Evolutionary conservation across 768 basidiomycete species (phyloP).

Genomic region (Roridomyces roridus): DNA sequence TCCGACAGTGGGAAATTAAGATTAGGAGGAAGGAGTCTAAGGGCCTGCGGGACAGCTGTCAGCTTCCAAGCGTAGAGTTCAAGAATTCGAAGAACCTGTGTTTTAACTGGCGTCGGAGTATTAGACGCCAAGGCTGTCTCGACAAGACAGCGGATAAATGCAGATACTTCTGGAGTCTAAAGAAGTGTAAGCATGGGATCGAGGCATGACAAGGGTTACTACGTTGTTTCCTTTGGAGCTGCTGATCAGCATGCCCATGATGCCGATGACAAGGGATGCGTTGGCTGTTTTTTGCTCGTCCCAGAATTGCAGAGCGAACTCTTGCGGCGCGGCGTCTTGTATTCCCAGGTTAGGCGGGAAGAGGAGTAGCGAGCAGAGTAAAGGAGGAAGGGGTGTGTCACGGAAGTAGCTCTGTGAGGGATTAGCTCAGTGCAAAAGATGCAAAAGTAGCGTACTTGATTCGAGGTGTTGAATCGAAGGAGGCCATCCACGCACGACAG

Average conservation of each 20-base stretch:
- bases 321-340: constrained; percentile 72
- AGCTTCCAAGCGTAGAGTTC: constrained; percentile 7
- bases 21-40: constrained; percentile 53
- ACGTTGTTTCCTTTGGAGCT: constrained; percentile 69
- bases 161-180: constrained; percentile 61
- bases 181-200: constrained; percentile 1
- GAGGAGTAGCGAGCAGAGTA: constrained; percentile 70
- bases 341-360: constrained; percentile 70
- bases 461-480: constrained; percentile 91
- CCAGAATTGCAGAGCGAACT: constrained; percentile 97
- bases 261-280: constrained; percentile 75
- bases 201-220: constrained; percentile 32
- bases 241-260: constrained; percentile 85
- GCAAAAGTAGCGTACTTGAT: constrained; percentile 66
- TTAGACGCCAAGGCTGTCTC: constrained; percentile 95
- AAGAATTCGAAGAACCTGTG: constrained; percentile 60
- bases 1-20: constrained; percentile 68
- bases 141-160: constrained; percentile 78
- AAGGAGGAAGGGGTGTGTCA: constrained; percentile 76
- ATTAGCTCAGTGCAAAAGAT: constrained; percentile 11
- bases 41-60: constrained; percentile 39
- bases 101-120: constrained; percentile 86
- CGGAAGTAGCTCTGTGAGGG: constrained; percentile 88
- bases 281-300: constrained; percentile 89
- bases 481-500: constrained; percentile 85